phyloP scores from a whole-genome alignment of 2,329 filamentous ascomycete species.

The Xylaria sp. region DNA sequence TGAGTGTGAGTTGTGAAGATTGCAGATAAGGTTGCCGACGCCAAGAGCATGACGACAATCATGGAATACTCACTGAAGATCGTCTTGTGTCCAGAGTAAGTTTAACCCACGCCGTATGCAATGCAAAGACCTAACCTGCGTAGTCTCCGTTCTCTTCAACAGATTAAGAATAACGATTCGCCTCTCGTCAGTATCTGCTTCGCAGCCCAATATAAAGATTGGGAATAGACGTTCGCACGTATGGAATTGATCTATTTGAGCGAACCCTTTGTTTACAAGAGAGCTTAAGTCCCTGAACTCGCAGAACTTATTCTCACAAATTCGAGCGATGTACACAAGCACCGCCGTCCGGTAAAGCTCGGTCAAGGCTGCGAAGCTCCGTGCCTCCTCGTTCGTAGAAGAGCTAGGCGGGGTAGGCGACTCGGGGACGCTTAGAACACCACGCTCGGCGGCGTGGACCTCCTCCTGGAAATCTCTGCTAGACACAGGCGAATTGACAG shows the following conservation, averaged over 20 bases:
- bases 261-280: slow-evolving; percentile 15
- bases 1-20: too few relatives aligned
- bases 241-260: slow-evolving; percentile 6
- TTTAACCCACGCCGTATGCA: slow-evolving; percentile 16
- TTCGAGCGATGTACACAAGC: slow-evolving; percentile 19
- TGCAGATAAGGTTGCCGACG: too few relatives aligned
- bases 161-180: slow-evolving; percentile 38
- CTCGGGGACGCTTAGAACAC: not conserved
- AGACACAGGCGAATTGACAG: not conserved
- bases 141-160: slow-evolving; percentile 33
- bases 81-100: slow-evolving; percentile 24
- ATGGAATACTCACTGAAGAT: too few relatives aligned
- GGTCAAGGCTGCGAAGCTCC: not conserved
- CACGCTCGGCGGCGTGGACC: slow-evolving; percentile 7
- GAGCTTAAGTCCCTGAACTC: slow-evolving; percentile 6
- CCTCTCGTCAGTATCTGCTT: slow-evolving; percentile 43
- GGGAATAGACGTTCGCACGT: slow-evolving; percentile 43
- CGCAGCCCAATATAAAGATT: slow-evolving; percentile 44
- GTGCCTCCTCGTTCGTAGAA: not conserved
- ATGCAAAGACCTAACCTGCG: not conserved
- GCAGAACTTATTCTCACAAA: slow-evolving; percentile 9
- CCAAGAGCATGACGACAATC: too few relatives aligned
- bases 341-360: slow-evolving; percentile 20
- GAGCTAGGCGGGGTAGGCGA: not conserved
- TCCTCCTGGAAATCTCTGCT: not conserved